A percentile compares a stretch with the other conserved stretches of the same genome.
Evolutionary conservation across 2,329 filamentous ascomycete species (phyloP).

Genomic region (Metarhizium rileyi): DNA sequence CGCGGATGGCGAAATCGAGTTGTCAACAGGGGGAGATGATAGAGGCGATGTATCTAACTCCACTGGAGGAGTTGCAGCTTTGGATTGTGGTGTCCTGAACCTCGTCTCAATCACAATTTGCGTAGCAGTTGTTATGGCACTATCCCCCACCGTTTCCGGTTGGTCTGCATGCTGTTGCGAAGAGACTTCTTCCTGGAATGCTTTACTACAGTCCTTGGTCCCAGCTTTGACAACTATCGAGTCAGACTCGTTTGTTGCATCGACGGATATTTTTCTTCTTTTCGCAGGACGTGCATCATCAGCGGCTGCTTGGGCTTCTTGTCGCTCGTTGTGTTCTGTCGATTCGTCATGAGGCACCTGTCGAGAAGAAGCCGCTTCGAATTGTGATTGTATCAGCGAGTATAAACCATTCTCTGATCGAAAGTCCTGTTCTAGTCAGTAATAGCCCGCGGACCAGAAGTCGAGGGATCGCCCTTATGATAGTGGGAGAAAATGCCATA

Average conservation of each 20-base stretch:
- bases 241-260: neutral
- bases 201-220: neutral
- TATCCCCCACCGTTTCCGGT: constrained; percentile 4
- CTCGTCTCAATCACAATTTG: constrained; percentile 1
- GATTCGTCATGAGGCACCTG: constrained; percentile 20
- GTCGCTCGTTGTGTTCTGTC: constrained; percentile 14
- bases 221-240: neutral
- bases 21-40: constrained; percentile 26
- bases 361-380: constrained; percentile 42
- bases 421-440: constrained; percentile 45
- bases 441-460: neutral
- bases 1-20: constrained; percentile 16
- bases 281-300: constrained; percentile 19
- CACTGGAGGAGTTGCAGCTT: constrained; percentile 8
- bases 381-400: constrained; percentile 59
- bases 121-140: neutral
- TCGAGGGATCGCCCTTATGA: neutral
- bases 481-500: constrained; percentile 22
- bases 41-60: constrained; percentile 24
- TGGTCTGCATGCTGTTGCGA: neutral
- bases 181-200: neutral
- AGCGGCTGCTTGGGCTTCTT: constrained; percentile 10
- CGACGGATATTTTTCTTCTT: constrained; percentile 21
- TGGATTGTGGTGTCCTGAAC: constrained; percentile 10
- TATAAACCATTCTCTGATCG: constrained; percentile 65